Evolutionary conservation across 371 early-diverging fungal species (phyloP), one percentile per base, ranked within the genome.

Genomic region (Apophysomyces elegans): DNA sequence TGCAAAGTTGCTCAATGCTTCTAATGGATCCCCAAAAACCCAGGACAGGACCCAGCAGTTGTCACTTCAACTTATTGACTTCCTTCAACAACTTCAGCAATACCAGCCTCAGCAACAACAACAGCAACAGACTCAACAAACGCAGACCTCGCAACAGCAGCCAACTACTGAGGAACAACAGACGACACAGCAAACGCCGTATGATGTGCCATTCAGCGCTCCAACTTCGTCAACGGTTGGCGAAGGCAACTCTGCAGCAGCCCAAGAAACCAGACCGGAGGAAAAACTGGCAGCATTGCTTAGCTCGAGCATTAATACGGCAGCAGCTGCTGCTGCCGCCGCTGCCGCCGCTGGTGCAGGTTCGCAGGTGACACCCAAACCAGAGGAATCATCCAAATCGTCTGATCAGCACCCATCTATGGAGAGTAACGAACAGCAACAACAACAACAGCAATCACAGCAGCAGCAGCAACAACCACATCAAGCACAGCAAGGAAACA

Each of bases 71-170:
- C n/a, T 47, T 2, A 47, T 47, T 47, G 47, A 47, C 18, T 47
- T 47, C 18, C 47, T 47, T 21, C 47, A 47, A 18, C 47, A 47
- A n/a, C 47, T 47, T 16, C 47, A 47, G 18, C 47, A 47, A 16
- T 47, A 47, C n/a, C 47, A 47, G 47, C 47, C 47, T 47, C 47
- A 47, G 47, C 47, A 47, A 47, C 47, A 47, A n/a, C 47, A 47
- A 47, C n/a, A 47, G 5, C 47, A 47, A n/a, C 47, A 47, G 47
- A n/a, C 47, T 14, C 47, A 47, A 16, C 47, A 47, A 16, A 9
- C 9, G 18, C 32, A 26, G 32, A 26, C 32, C 2, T 26, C 32
- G 32, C 47, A 47, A 18, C 47, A 47, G 4, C 47, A 13, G 16
- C 7, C 47, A n/a, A n/a, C 14, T 47, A 7, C 47, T 7, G 47